phyloP scores from a whole-genome alignment of 441 rosid genomes.

The Erodium texanum region DNA sequence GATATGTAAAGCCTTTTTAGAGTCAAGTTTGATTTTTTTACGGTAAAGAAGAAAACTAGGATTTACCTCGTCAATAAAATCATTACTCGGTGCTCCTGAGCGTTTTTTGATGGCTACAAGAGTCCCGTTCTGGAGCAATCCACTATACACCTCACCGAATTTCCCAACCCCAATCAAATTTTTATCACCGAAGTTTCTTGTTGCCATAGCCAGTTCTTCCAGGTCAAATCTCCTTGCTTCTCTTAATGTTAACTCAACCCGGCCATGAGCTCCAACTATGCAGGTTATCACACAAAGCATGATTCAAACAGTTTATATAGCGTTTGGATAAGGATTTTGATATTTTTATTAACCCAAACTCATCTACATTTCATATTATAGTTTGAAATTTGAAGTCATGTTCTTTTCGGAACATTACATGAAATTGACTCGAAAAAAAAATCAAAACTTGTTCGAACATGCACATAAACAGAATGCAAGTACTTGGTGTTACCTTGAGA shows the following conservation, averaged over 20 bases:
- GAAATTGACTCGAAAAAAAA: conserved; percentile 4
- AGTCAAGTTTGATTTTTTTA: no score
- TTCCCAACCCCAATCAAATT: conserved; percentile 63
- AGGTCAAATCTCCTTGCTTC: conserved; percentile 58
- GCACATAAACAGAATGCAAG: neutral
- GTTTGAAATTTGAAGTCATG: no score
- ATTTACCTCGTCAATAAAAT: conserved; percentile 51
- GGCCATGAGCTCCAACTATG: conserved; percentile 46
- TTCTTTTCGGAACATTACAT: no score
- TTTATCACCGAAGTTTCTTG: conserved; percentile 47
- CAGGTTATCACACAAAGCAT: conserved; percentile 10
- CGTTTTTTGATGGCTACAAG: conserved; percentile 68
- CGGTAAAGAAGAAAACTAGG: conserved; percentile 1
- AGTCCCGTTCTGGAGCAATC: conserved; percentile 68
- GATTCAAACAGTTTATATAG: conserved; percentile 9
- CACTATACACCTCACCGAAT: conserved; percentile 65
- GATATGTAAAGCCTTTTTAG: no score
- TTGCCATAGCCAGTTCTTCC: conserved; percentile 60
- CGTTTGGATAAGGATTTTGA: no score
- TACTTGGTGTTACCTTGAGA: conserved; percentile 31
- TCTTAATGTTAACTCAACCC: conserved; percentile 40
- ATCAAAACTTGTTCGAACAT: no score
- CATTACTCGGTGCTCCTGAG: conserved; percentile 41
- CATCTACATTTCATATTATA: no score
- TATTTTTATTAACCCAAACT: no score